Base-by-base conservation (phyloP, 805 yeast genomes). In the Cephaloascus albidus region DNA sequence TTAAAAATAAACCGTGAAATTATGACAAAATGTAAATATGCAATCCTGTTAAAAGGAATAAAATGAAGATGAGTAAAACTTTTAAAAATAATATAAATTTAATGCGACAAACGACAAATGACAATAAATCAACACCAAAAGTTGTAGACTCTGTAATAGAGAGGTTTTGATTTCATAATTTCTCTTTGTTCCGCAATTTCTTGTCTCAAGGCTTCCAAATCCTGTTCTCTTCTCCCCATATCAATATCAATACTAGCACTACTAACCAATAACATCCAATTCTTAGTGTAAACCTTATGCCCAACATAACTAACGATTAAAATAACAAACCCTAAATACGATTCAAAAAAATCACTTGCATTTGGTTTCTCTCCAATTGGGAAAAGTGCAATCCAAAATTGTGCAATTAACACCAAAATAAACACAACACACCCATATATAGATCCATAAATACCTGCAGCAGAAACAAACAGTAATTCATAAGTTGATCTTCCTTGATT, bases 191-290 rank as follows among this genome's bases (percentile, higher is more conserved):
- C 63, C 5, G 45, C 59, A 45, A 58, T 47, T 37, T 61, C 64
- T 44, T 55, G 60, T 42, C 57, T 61, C 38, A 63, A 52, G 28
- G 64, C 60, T 40, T 65, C 69, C 39, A 63, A 46, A 45, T 64
- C 69, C 20, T 59, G 54, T 36, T 65, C 70, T 47, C 69, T 54
- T 42, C 71, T 52, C n/a, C 70, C 70, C 8, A 65, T 55, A 42
- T 65, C 70, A 36, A 65, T 49, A 38, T 65, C 70, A 38, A 65
- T 55, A 18, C 59, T 55, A 40, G 50, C 48, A n/a, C 65, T 66
- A 20, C 61, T 51, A 33, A 62, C 50, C 38, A 49, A 63, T 12
- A 60, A 45, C 6, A 49, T 54, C 70, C 69, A 64, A 48, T 64
- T 63, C 18, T 46, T 54, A 41, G 57, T 54, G 63, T 63, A 64